Conservation (phyloP, 2,329 filamentous ascomycete genomes). For the Hypoxylon sp. region DNA sequence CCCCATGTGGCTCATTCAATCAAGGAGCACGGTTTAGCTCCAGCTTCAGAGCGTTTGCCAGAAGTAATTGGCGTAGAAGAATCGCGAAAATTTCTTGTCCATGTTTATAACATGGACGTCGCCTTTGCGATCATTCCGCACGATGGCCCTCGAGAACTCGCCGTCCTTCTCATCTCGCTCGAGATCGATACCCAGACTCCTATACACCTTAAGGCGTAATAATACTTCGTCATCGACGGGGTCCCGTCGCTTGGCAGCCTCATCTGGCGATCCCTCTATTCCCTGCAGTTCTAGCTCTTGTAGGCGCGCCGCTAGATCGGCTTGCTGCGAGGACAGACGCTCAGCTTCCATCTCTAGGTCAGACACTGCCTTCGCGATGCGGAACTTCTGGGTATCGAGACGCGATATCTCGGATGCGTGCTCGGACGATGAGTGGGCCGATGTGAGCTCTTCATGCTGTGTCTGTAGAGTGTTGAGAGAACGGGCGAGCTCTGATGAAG, state of each 20-base stretch:
- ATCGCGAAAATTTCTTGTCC: conserved; percentile 90
- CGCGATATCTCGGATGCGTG: conserved; percentile 89
- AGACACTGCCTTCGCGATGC: conserved; percentile 89
- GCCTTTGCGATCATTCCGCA: conserved; percentile 87
- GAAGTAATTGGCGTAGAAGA: conserved; percentile 96
- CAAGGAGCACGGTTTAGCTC: not conserved
- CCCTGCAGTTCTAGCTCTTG: conserved; percentile 90
- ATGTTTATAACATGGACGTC: conserved; percentile 96
- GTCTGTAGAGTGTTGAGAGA: conserved; percentile 80
- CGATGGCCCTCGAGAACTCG: conserved; percentile 87
- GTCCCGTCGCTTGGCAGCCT: conserved; percentile 56
- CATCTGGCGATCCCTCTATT: conserved; percentile 74
- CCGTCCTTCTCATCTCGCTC: conserved; percentile 81
- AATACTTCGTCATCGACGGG: conserved; percentile 74
- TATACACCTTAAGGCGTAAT: conserved; percentile 89
- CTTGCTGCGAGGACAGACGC: conserved; percentile 83
- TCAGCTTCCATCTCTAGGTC: conserved; percentile 97
- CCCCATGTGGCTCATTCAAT: conserved; percentile 1
- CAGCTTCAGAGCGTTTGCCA: conserved; percentile 82
- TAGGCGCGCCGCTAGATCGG: conserved; percentile 79
- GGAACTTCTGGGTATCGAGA: conserved; percentile 94
- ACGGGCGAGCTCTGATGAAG: conserved; percentile 73
- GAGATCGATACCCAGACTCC: conserved; percentile 90
- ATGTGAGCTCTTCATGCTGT: conserved; percentile 82
- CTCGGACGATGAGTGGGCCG: conserved; percentile 80